Base-by-base conservation (phyloP, 495 filamentous ascomycete genomes). In the Articulospora tetracladia region DNA sequence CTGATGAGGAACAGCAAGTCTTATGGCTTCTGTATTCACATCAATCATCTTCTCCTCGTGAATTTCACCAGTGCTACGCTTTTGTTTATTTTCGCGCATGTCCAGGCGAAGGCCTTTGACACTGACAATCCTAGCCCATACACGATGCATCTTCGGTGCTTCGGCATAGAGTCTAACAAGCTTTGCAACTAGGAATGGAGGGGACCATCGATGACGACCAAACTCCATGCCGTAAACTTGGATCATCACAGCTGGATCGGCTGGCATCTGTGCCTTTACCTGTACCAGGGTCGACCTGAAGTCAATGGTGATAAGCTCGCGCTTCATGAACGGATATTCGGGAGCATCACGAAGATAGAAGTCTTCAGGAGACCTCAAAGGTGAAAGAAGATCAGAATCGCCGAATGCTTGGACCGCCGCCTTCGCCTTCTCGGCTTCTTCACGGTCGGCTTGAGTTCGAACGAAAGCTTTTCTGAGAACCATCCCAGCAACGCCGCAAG, bases 1-100 rank as follows among this genome's bases (percentile, higher is more conserved):
- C 64, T 96, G 91, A 75, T 98, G 92, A n/a, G 94, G 94, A 46
- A 98, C 90, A 1, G 87, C 91, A 44, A 97, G 50, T 25, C 94
- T 84, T 58, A 98, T 90, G 28, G 91, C 92, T 65, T 97, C 93
- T 0, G 86, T 81, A 60, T 81, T 85, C 15, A 98, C 66, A 70
- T 99, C 94, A 57, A 97, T 83, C 44, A 92, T 90, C 57, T 83
- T 89, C 56, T 98, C 92, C 47, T 93, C 86, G 0, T 79, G 73
- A 44, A 88, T 61, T 7, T 69, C 79, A 0, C 77, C 79, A 13
- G 71, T 72, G 17, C 86, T 83, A 23, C 81, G 77, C 68, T 92
- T 92, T 59, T 84, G 79, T 46, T 83, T 86, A 54, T 80, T 83
- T 64, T 90, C 86, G 59, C 93, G 86, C 60, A 94, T 80, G 72